A percentile compares a stretch with the other conserved stretches of the same genome.
Evolutionary conservation across 306 rosid species (phyloP).

Genomic region (Cicer judaicum): DNA sequence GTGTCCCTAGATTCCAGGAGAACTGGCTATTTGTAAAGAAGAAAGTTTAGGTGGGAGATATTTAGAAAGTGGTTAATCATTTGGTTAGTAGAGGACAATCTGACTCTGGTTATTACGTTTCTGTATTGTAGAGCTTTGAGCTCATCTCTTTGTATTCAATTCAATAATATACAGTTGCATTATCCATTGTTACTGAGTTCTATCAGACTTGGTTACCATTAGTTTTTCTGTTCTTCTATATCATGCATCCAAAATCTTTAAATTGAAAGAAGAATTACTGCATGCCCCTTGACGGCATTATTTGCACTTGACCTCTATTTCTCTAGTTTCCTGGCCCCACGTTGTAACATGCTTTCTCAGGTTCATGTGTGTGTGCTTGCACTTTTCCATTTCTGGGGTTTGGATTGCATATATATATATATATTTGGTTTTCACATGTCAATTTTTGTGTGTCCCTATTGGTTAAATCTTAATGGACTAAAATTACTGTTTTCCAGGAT

Average conservation of each 20-base stretch:
- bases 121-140: too few relatives aligned
- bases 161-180: too few relatives aligned
- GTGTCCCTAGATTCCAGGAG: too few relatives aligned
- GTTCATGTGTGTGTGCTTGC: slow-evolving; percentile 20
- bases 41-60: too few relatives aligned
- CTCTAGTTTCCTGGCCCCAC: slow-evolving; percentile 9
- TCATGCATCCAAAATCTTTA: slow-evolving; percentile 28
- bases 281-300: background rate
- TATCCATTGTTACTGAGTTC: too few relatives aligned
- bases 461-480: slow-evolving; percentile 42
- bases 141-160: too few relatives aligned
- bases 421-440: slow-evolving; percentile 7
- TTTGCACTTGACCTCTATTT: slow-evolving; percentile 13
- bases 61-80: too few relatives aligned
- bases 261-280: slow-evolving; percentile 6
- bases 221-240: slow-evolving; percentile 21
- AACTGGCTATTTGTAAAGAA: too few relatives aligned
- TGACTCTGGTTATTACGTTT: too few relatives aligned
- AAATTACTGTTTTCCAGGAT: slow-evolving; percentile 60
- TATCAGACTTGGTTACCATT: slow-evolving; percentile 1
- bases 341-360: slow-evolving; percentile 1
- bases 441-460: slow-evolving; percentile 29
- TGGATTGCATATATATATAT: background rate
- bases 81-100: too few relatives aligned
- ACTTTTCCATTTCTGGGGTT: slow-evolving; percentile 4